Base-by-base conservation (phyloP, 2,329 filamentous ascomycete species). In the Talaromyces sp. region DNA sequence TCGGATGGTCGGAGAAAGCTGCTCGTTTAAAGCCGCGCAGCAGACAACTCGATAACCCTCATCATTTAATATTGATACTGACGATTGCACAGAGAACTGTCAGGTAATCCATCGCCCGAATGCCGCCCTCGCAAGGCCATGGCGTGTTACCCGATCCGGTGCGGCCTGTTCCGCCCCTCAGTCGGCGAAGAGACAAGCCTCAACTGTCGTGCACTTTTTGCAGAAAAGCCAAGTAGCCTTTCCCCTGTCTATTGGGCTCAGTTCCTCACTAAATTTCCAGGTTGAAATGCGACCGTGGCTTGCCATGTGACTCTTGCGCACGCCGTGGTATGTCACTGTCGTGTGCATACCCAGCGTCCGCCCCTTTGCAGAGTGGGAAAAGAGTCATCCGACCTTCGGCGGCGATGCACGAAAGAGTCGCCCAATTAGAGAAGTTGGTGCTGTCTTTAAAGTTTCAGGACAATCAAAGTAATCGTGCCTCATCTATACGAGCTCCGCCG, bases 181-280 rank as follows among this genome's bases (percentile, higher is more conserved):
- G 59, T 47, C 62, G 59, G 22, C 62, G 62, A 52, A 63, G 62
- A 44, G 62, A 63, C 51, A 63, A 63, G 32, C 55, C 59, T 11
- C 62, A 63, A 39, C 47, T 63, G 19, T 63, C 62, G 4, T 63
- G 62, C 39, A 61, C 57, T 8, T 52, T 56, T 51, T 63, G 62
- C 27, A 51, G 62, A 13, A 49, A 55, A 54, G 58, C 58, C 44
- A 63, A 63, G 62, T 63, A 56, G 19, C 32, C 22, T 8, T 22
- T 47, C 39, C 1, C n/a, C 11, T 58, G 2, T 7, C n/a, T 28
- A 9, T 33, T 11, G 33, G 10, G 10, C 30, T 15, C 17, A n/a
- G 36, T 27, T 5, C 39, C 3, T 25, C 1, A 19, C 11, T 42
- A 19, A 42, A 19, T 42, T 17, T 19, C 30, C 10, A 15, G 62